These are phyloP conservation scores for Neurospora hispaniola DNA, from an alignment of 495 filamentous ascomycete species.

Conservation along the genomic window DNA sequence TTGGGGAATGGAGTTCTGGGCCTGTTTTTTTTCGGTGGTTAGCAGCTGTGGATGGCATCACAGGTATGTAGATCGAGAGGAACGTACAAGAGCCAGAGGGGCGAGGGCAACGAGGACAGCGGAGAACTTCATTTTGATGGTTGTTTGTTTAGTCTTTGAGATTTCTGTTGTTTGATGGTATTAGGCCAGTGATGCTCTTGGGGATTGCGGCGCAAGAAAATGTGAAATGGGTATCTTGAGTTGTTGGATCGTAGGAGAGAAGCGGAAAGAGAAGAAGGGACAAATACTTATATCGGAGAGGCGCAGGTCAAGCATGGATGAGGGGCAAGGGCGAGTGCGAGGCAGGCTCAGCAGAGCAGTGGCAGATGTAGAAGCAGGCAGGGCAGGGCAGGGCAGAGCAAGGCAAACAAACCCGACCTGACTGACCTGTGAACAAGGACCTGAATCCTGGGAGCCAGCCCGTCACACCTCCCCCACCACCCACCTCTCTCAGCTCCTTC, in stretches of 20 bases:
- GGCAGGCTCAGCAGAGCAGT: background rate
- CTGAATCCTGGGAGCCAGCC: background rate
- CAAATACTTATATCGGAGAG: background rate
- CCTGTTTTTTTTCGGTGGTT: constrained; percentile 11
- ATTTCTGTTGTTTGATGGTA: background rate
- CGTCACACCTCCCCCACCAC: background rate
- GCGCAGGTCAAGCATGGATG: background rate
- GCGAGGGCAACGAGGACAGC: constrained; percentile 15
- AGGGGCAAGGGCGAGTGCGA: background rate
- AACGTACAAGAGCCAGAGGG: constrained; percentile 19
- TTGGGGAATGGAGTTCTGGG: constrained; percentile 10
- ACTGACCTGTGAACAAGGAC: background rate
- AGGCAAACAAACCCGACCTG: background rate
- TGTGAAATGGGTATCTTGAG: background rate
- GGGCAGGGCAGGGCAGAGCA: background rate
- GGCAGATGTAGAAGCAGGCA: background rate
- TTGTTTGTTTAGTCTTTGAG: background rate
- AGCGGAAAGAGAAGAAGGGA: background rate
- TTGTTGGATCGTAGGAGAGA: background rate
- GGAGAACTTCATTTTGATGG: constrained; percentile 18
- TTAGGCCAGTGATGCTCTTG: background rate
- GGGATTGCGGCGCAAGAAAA: background rate
- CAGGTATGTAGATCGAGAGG: background rate
- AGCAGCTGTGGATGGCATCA: background rate
- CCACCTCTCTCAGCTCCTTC: background rate